Evolutionary conservation across 2,329 filamentous ascomycete species (phyloP), one percentile per base, ranked within the genome.

Genomic region (Penicillium sp.): DNA sequence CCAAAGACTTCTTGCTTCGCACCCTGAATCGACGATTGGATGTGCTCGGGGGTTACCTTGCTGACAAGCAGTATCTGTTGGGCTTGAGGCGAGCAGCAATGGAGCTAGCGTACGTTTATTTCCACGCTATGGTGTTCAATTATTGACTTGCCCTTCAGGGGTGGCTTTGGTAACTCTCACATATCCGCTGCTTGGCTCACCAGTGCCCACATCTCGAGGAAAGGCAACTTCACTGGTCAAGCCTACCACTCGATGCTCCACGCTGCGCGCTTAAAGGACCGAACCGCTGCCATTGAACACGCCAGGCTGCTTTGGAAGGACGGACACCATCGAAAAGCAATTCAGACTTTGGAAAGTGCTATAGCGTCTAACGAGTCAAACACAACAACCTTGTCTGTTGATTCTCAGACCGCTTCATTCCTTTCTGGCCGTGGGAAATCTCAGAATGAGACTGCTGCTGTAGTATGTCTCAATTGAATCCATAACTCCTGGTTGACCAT

Each of bases 211-310:
- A 83, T 99, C 33, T 92, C 94, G 18, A 86, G 95, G 58, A 97
- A 98, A 77, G 86, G 89, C 7, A 90, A 90, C 61, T 89, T 90
- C 16, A 88, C 88, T 55, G 89, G 92, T 55, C 92, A 94, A 66
- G 96, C 95, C 0, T 96, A 97, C 78, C 95, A 96, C 72, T 92
- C 94, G 14, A 92, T 98, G 24, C 83, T 98, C 2, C 92, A 95
- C 75, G 95, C 96, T 11, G 89, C 90, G 22, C 86, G 89, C 60
- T 84, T 96, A 11, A 91, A 91, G 19, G 92, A 96, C 66, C 88
- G 90, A 59, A 91, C 91, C 2, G 92, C 94, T 11, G 94, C 91
- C 10, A 95, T 99, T 60, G 96, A 99, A 73, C 94, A 99, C 73
- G 92, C 95, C 2, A 88, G 93, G 60, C 82, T 99, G 33, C 79